Evolutionary conservation across 192 early-diverging fungal species (phyloP).

Genomic region (Gamsiella multidivaricata): DNA sequence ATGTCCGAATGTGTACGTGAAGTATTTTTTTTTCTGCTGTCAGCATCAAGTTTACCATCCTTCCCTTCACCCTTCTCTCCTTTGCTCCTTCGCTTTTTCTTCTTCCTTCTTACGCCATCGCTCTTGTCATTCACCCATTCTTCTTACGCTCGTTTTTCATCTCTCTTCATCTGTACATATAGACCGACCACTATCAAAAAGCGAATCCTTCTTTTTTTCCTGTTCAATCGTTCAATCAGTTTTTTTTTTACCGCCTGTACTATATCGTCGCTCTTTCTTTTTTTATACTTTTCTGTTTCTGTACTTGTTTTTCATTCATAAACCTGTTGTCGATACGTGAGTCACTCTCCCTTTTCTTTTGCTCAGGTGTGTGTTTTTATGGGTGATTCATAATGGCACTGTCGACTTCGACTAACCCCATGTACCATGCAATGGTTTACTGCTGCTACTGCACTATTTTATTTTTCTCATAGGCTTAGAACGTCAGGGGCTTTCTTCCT

Average conservation of each 20-base stretch:
- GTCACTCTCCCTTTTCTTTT: too few relatives aligned
- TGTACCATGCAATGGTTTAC: background rate
- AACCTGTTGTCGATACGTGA: too few relatives aligned
- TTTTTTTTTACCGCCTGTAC: too few relatives aligned
- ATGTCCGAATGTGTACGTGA: too few relatives aligned
- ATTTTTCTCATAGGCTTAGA: slow-evolving; percentile 7
- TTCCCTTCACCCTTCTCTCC: background rate
- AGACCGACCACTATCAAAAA: too few relatives aligned
- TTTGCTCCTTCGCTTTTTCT: background rate
- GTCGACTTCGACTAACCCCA: background rate
- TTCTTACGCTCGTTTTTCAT: too few relatives aligned
- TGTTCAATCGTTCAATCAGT: background rate
- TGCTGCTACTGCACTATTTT: slow-evolving; percentile 1
- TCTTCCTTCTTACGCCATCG: slow-evolving; percentile 5
- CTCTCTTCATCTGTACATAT: background rate
- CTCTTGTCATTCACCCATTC: background rate
- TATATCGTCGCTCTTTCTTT: too few relatives aligned
- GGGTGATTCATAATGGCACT: too few relatives aligned
- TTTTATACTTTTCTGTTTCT: background rate
- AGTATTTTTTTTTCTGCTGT: background rate
- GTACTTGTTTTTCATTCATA: background rate
- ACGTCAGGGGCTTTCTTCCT: background rate
- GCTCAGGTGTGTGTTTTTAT: too few relatives aligned
- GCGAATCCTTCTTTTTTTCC: background rate
- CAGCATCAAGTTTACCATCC: background rate